Percentiles rank a stretch among this genome's conserved stretches.
Conservation (phyloP, 805 yeast species). For the Groenewaldozyma salmanticensis region DNA sequence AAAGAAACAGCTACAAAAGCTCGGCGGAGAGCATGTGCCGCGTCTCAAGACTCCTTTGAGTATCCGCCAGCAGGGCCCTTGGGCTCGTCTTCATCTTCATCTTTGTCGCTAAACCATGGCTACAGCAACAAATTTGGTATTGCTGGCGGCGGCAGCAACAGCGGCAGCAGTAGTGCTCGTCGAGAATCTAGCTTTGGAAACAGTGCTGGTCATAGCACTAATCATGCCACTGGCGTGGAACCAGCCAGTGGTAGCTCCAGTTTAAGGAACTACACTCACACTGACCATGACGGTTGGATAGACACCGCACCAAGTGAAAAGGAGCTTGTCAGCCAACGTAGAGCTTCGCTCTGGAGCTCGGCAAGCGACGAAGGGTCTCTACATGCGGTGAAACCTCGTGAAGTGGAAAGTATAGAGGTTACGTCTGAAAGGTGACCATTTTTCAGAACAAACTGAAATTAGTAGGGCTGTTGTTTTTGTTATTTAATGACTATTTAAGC, state of each 20-base stretch:
- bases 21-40: conserved; percentile 2
- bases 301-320: conserved; percentile 3
- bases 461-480: no score
- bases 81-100: conserved; percentile 4
- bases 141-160: neutral
- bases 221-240: neutral
- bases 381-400: neutral
- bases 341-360: conserved; percentile 1
- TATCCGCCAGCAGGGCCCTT: conserved; percentile 2
- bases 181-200: neutral
- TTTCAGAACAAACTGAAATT: no score
- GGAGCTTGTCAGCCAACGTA: conserved; percentile 3
- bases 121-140: conserved; percentile 1
- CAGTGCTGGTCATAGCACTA: neutral
- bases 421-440: no score
- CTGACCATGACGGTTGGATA: conserved; percentile 1
- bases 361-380: conserved; percentile 2
- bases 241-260: no score
- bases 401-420: conserved; percentile 4
- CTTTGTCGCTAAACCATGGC: conserved; percentile 1
- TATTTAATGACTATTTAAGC: no score
- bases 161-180: neutral
- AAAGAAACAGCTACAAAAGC: conserved; percentile 16
- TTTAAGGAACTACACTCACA: no score
- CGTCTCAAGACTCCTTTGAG: conserved; percentile 4